Evolutionary conservation across 2,329 filamentous ascomycete genomes (phyloP), one percentile per base, ranked within the genome.

Genomic region (Albifimbria verrucaria): DNA sequence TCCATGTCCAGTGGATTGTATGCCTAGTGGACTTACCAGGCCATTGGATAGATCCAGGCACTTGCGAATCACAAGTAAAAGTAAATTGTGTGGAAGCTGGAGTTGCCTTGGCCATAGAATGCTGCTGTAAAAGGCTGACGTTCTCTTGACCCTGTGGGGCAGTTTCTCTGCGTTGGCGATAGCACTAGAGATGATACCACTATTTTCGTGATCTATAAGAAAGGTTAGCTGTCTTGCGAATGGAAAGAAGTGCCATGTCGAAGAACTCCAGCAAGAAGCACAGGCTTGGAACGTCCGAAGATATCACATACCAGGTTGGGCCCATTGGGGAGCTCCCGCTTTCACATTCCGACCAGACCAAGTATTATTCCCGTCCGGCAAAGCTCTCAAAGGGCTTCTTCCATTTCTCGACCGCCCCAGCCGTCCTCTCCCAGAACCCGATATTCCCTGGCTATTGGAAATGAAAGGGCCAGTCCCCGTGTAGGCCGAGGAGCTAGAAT

Each of bases 31-130:
- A 61, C 56, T 72, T 71, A 64, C 86, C 84, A 43, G 89, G 89
- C 86, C 89, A 90, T 49, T 86, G 85, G 68, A 91, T 82, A 52
- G 88, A 85, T 54, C 88, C 90, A 1, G 90, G 87, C 36, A 92
- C 90, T 66, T 94, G 91, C 1, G 92, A 93, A 64, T 95, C 90
- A 71, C 92, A 97, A 12, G 91, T 96, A 67, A 99, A 99, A 10
- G 94, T 99, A 68, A 99, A 99, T 62, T 97, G 91, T 0, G 89
- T 88, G 52, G 92, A 90, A 6, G 87, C 83, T 4, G 89, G 85
- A 32, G 81, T 85, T 4, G 81, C 67, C 62, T 83, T 87, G 53
- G 77, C 77, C 6, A 77, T 71, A 18, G 81, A 75, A 68, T 88
- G 85, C 66, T 90, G 88, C 53, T 90, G 86, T 48, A 95, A 73